Percentiles rank a stretch among this genome's conserved stretches.
phyloP scores from a whole-genome alignment of 495 filamentous ascomycete genomes.

The Chlorociboria aeruginascens region DNA sequence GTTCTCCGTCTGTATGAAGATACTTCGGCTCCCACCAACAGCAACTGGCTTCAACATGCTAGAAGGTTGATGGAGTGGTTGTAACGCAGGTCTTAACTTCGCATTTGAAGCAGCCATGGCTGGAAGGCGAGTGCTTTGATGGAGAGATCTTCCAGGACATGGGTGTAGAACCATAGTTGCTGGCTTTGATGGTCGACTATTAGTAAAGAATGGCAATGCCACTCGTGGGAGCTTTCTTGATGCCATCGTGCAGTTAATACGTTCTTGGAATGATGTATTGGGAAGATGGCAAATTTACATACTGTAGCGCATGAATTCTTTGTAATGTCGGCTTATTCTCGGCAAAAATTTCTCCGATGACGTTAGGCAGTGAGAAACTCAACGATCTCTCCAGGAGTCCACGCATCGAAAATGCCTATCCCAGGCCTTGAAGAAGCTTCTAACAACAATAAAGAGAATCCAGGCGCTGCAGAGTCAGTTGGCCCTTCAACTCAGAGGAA shows the following conservation, averaged over 20 bases:
- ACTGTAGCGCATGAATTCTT: neutral
- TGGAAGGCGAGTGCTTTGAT: slow-evolving; percentile 25
- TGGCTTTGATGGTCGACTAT: slow-evolving; percentile 8
- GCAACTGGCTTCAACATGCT: slow-evolving; percentile 18
- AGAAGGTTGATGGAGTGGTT: slow-evolving; percentile 33
- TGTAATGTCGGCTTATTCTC: slow-evolving; percentile 2
- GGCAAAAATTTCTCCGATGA: neutral
- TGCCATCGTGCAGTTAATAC: slow-evolving; percentile 4
- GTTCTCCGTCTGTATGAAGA: slow-evolving; percentile 93
- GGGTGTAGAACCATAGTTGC: neutral
- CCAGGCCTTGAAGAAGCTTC: too few relatives aligned
- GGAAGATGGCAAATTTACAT: slow-evolving; percentile 2
- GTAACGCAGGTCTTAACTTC: slow-evolving; percentile 34
- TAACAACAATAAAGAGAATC: too few relatives aligned
- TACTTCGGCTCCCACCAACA: slow-evolving; percentile 48
- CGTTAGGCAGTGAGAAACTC: neutral
- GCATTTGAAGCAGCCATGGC: slow-evolving; percentile 38
- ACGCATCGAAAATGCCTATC: too few relatives aligned
- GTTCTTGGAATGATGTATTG: neutral
- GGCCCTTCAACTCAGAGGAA: too few relatives aligned
- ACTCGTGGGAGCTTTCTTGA: slow-evolving; percentile 8
- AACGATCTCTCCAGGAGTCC: too few relatives aligned
- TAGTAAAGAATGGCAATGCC: slow-evolving; percentile 8
- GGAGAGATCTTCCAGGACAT: slow-evolving; percentile 10
- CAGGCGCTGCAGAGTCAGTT: too few relatives aligned